Evolutionary conservation across 805 yeast genomes (phyloP).

Genomic region (Kuraishia cidri): DNA sequence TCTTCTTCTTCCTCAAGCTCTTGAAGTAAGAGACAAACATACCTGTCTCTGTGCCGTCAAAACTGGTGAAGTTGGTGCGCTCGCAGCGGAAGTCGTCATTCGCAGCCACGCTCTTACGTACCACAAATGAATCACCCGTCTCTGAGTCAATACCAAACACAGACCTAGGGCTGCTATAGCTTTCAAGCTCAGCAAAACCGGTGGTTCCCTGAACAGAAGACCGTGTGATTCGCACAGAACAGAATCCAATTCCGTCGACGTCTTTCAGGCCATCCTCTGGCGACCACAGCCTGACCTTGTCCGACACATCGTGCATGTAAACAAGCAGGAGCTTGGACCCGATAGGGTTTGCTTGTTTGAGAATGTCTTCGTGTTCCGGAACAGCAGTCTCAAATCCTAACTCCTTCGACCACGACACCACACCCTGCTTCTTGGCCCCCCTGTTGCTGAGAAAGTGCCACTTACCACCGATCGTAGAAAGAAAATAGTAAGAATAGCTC

Average conservation of each 20-base stretch:
- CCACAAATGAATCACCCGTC: too few species aligned
- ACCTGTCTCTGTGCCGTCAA: too few species aligned
- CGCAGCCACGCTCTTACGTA: too few species aligned
- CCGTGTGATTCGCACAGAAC: slow-evolving; percentile 5
- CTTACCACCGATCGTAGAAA: slow-evolving; percentile 2
- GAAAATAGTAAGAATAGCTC: too few species aligned
- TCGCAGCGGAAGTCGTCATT: too few species aligned
- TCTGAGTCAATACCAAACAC: too few species aligned
- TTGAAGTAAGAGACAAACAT: too few species aligned
- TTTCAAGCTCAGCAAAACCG: too few species aligned
- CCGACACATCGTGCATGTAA: slow-evolving; percentile 5
- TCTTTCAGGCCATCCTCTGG: slow-evolving; percentile 1
- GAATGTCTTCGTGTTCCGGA: neutral
- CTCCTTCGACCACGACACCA: slow-evolving; percentile 2
- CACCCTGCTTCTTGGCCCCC: slow-evolving; percentile 1
- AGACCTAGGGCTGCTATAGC: too few species aligned
- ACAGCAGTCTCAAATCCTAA: slow-evolving; percentile 3
- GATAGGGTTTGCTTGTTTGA: slow-evolving; percentile 1
- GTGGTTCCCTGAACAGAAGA: too few species aligned
- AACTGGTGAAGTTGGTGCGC: too few species aligned
- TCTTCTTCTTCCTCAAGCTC: too few species aligned
- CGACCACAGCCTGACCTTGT: slow-evolving; percentile 2
- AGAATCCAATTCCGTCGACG: neutral
- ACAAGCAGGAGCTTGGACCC: slow-evolving; percentile 4
- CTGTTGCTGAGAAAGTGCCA: slow-evolving; percentile 4